Percentiles rank a stretch among this genome's conserved stretches.
Evolutionary conservation across 129 eudicot species (phyloP).

Genomic region (Tagetes patula): DNA sequence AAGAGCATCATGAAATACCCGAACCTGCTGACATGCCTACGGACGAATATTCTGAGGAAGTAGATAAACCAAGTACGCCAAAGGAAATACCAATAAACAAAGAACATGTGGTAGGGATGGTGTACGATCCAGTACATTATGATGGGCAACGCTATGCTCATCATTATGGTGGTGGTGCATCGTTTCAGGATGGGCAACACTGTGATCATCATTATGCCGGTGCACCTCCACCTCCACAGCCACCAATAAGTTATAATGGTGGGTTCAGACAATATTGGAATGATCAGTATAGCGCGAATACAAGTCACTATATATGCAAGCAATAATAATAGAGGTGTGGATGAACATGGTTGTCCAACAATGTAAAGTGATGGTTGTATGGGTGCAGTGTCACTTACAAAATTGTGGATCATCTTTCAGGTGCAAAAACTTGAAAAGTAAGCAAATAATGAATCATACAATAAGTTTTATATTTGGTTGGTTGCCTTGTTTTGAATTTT

Average conservation of each 20-base stretch:
- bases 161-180: constrained; percentile 16
- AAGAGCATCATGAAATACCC: neutral
- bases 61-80: constrained; percentile 19
- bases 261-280: constrained; percentile 30
- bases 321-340: constrained; percentile 29
- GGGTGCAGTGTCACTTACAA: constrained; percentile 17
- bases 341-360: constrained; percentile 32
- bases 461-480: constrained; percentile 19
- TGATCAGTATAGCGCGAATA: constrained; percentile 20
- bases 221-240: constrained; percentile 35
- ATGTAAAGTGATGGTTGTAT: constrained; percentile 28
- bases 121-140: constrained; percentile 25
- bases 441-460: constrained; percentile 9
- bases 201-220: constrained; percentile 37
- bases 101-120: constrained; percentile 25
- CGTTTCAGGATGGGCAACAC: constrained; percentile 34
- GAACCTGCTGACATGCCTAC: constrained; percentile 28
- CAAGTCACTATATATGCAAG: constrained; percentile 22
- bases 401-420: constrained; percentile 25
- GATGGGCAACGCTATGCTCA: constrained; percentile 42
- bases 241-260: constrained; percentile 26
- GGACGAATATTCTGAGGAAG: constrained; percentile 24
- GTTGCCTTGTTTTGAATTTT: neutral
- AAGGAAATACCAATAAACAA: constrained; percentile 18
- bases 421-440: constrained; percentile 12